Evolutionary conservation across 257 asterid genomes (phyloP).

Genomic region (Asclepias syriaca): DNA sequence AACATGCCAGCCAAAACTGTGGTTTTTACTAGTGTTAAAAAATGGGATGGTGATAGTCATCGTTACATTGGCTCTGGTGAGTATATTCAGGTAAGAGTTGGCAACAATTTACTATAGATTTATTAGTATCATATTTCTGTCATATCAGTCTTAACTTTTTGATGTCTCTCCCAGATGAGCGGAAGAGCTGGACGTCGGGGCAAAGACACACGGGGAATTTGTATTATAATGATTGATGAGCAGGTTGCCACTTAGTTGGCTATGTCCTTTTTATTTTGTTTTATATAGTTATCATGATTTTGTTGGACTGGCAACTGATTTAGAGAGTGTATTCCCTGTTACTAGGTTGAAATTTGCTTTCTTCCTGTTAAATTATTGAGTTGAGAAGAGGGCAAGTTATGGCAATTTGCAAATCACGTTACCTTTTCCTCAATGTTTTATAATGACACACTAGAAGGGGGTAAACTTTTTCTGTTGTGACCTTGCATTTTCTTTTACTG

Average conservation of each 20-base stretch:
- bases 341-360: no score
- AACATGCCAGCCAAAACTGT: slow-evolving; percentile 99
- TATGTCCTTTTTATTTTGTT: background rate
- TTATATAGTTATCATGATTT: no score
- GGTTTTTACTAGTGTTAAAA: slow-evolving; percentile 84
- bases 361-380: background rate
- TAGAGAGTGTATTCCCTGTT: background rate
- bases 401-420: background rate
- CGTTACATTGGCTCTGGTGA: slow-evolving; percentile 95
- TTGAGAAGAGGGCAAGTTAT: background rate
- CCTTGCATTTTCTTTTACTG: slow-evolving; percentile 4
- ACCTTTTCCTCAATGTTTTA: background rate
- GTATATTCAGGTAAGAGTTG: slow-evolving; percentile 85
- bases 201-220: slow-evolving; percentile 91
- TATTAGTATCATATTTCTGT: slow-evolving; percentile 11
- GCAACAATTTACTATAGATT: background rate
- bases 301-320: background rate
- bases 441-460: background rate
- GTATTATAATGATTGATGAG: slow-evolving; percentile 92
- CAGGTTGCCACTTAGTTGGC: slow-evolving; percentile 39
- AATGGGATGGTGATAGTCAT: slow-evolving; percentile 99
- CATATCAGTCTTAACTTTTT: slow-evolving; percentile 15
- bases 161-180: slow-evolving; percentile 67
- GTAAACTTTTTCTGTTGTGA: background rate
- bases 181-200: slow-evolving; percentile 99